Conservation (phyloP, 2,329 filamentous ascomycete species). For the Plenodomus tracheiphilus region DNA sequence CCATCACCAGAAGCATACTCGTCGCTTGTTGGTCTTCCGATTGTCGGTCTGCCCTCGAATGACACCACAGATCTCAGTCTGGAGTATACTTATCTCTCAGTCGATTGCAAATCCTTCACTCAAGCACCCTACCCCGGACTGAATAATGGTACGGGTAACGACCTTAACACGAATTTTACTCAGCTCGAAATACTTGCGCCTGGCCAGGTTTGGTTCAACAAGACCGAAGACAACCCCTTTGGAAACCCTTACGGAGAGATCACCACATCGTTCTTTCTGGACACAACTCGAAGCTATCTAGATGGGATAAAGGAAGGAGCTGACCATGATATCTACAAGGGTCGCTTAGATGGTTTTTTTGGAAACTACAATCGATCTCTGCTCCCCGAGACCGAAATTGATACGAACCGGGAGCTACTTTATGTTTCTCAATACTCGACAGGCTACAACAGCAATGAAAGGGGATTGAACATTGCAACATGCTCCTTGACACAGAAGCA, state of each 20-base stretch:
- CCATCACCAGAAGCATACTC: conserved; percentile 27
- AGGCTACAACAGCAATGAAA: not conserved
- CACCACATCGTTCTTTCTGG: conserved; percentile 27
- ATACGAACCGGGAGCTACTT: conserved; percentile 10
- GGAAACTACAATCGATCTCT: conserved; percentile 18
- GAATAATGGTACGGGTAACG: not conserved
- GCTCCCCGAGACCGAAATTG: conserved; percentile 4
- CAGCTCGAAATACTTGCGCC: conserved; percentile 20
- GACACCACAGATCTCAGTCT: conserved; percentile 19
- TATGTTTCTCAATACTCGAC: conserved; percentile 17
- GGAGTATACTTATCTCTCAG: conserved; percentile 25
- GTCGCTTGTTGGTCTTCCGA: conserved; percentile 35
- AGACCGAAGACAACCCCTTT: conserved; percentile 18
- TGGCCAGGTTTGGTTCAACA: conserved; percentile 24
- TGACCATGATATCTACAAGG: conserved; percentile 2
- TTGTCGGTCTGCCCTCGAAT: conserved; percentile 20
- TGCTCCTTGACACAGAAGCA: conserved; percentile 27
- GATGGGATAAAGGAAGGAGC: not conserved
- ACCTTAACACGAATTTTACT: conserved; percentile 8
- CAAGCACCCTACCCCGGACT: conserved; percentile 13
- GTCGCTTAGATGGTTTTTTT: conserved; percentile 23
- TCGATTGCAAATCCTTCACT: conserved; percentile 15
- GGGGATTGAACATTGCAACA: conserved; percentile 18
- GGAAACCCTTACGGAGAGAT: not conserved
- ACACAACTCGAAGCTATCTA: conserved; percentile 17